Percentiles rank a stretch among this genome's conserved stretches.
Conservation (phyloP, 176 grass and related monocot species). For the Guadua angustifolia region DNA sequence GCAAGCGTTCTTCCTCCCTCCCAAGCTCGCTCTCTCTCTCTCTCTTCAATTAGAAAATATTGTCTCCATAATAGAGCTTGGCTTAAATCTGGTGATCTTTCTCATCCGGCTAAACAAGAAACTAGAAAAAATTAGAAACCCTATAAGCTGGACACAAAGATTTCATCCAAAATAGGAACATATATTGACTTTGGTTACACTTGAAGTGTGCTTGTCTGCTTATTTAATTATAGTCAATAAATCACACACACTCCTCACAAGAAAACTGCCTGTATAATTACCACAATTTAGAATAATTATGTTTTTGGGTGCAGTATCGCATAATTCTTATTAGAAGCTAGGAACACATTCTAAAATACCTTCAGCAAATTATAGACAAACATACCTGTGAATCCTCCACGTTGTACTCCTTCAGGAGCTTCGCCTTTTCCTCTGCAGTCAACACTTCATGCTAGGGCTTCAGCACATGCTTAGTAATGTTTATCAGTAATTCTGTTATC, state of each 20-base stretch:
- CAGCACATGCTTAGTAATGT: conserved; percentile 84
- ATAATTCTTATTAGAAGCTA: background rate
- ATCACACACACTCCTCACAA: background rate
- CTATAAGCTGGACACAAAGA: background rate
- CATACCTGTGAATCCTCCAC: conserved; percentile 78
- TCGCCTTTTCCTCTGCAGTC: conserved; percentile 65
- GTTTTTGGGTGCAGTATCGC: background rate
- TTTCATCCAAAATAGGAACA: conserved; percentile 7
- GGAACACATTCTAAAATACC: conserved; percentile 20
- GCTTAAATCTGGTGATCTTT: conserved; percentile 24
- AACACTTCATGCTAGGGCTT: conserved; percentile 78
- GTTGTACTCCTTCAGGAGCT: conserved; percentile 63
- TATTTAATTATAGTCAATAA: conserved; percentile 15
- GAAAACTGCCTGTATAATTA: conserved; percentile 8
- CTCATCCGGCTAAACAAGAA: conserved; percentile 6
- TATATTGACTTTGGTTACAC: background rate
- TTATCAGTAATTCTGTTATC: conserved; percentile 89
- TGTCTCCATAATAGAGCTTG: background rate
- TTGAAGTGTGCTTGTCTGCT: background rate
- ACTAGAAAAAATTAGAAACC: background rate
- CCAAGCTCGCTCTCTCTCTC: too few species aligned
- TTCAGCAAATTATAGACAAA: conserved; percentile 31
- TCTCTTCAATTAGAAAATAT: background rate
- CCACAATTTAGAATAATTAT: conserved; percentile 1
- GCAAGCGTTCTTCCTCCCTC: too few species aligned